phyloP scores from a whole-genome alignment of 305 asterid genomes.

The Fraxinus dipetala region DNA sequence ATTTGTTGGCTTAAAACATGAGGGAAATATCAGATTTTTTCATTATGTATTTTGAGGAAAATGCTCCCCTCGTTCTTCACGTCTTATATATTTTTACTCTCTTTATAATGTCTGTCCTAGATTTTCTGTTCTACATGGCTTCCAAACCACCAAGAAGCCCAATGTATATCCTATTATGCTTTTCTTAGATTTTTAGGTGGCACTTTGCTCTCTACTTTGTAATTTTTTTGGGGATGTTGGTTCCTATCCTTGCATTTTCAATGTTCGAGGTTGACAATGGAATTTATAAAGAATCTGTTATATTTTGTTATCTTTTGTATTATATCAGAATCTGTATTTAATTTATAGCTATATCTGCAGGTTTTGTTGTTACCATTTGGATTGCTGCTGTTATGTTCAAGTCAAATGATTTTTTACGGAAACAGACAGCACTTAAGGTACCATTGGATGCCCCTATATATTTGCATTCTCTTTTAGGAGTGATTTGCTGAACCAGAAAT shows the following conservation, averaged over 20 bases:
- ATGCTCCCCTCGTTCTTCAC: background rate
- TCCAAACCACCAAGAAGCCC: background rate
- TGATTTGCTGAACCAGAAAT: constrained; percentile 14
- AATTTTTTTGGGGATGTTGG: background rate
- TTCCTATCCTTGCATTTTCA: background rate
- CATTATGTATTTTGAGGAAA: background rate
- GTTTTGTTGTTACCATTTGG: constrained; percentile 70
- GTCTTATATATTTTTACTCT: background rate
- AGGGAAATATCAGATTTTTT: background rate
- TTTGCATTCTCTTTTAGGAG: background rate
- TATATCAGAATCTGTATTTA: constrained; percentile 16
- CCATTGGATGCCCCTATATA: background rate
- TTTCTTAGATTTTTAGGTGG: background rate
- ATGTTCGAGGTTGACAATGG: background rate
- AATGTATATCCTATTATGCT: background rate
- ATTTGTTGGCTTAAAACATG: background rate
- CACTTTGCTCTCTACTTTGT: background rate
- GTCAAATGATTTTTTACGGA: constrained; percentile 78
- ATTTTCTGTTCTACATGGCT: background rate
- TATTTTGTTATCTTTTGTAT: background rate
- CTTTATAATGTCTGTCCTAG: background rate
- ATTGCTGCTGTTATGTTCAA: constrained; percentile 74
- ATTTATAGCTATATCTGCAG: constrained; percentile 37
- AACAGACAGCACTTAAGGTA: constrained; percentile 90
- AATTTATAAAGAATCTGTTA: background rate